phyloP scores from a whole-genome alignment of 805 yeast genomes.

The Clavispora asparagi region DNA sequence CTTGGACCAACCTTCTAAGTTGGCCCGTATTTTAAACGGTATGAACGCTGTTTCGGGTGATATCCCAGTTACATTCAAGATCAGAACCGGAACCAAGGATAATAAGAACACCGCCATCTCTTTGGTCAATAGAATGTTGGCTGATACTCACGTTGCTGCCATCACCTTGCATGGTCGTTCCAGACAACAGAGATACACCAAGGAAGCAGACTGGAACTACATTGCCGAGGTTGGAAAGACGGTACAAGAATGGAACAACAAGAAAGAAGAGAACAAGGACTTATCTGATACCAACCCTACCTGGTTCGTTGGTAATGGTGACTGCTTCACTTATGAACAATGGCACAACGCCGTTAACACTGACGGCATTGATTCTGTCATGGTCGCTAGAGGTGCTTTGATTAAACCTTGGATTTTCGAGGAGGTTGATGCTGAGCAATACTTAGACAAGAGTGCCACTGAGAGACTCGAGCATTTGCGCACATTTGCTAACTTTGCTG shows the following conservation, averaged over 20 bases:
- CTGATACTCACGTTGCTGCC: constrained; percentile 81
- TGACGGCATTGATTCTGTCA: constrained; percentile 80
- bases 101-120: constrained; percentile 81
- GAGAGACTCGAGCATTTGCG: constrained; percentile 78
- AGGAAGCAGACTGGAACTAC: constrained; percentile 90
- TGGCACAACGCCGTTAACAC: constrained; percentile 70
- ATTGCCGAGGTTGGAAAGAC: constrained; percentile 66
- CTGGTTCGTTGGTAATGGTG: constrained; percentile 93
- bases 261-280: constrained; percentile 57
- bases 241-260: constrained; percentile 55
- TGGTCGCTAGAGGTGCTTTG: constrained; percentile 97
- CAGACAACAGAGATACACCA: constrained; percentile 90
- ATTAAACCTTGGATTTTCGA: constrained; percentile 99
- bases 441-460: constrained; percentile 82
- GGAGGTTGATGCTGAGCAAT: constrained; percentile 85
- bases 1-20: constrained; percentile 80
- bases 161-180: constrained; percentile 95
- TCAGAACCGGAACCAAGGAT: constrained; percentile 88
- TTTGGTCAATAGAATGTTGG: constrained; percentile 64
- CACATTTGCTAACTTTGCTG: constrained; percentile 70
- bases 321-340: constrained; percentile 78
- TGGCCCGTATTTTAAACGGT: constrained; percentile 72
- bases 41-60: constrained; percentile 91
- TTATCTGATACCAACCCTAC: constrained; percentile 54
- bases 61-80: constrained; percentile 84